Percentiles rank a stretch among this genome's conserved stretches.
phyloP scores from a whole-genome alignment of 257 asterid species.

The Plectranthus barbatus region DNA sequence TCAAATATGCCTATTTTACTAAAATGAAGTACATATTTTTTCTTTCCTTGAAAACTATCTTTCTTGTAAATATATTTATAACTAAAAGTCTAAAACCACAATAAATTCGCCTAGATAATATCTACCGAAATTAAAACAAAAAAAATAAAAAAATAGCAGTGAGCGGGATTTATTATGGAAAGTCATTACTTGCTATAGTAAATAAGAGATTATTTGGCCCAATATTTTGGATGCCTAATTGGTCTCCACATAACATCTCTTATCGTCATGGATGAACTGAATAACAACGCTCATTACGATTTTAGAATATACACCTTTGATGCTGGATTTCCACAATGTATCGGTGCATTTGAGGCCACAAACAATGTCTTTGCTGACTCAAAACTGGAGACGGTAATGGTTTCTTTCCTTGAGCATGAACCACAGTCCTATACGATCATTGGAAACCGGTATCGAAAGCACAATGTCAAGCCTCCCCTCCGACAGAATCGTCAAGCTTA shows the following conservation, averaged over 20 bases:
- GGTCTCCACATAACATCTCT: constrained; percentile 53
- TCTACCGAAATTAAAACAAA: background rate
- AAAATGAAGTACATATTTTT: background rate
- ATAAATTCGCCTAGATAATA: no score
- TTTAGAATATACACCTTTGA: constrained; percentile 28
- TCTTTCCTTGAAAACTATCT: background rate
- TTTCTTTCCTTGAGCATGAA: constrained; percentile 45
- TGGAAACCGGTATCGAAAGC: constrained; percentile 32
- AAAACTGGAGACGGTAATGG: constrained; percentile 30
- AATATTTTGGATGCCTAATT: constrained; percentile 56
- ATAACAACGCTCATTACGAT: background rate
- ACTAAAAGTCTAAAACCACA: no score
- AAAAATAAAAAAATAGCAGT: background rate
- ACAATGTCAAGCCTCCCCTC: no score
- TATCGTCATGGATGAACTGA: constrained; percentile 60
- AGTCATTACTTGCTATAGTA: background rate
- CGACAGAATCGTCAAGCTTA: no score
- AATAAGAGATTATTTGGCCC: constrained; percentile 16
- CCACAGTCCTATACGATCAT: constrained; percentile 32
- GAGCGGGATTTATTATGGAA: background rate
- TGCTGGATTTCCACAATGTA: constrained; percentile 39
- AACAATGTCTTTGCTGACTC: constrained; percentile 40
- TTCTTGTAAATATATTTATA: background rate
- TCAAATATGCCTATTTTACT: background rate
- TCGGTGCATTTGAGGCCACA: constrained; percentile 41